A percentile compares a stretch with the other conserved stretches of the same genome.
Evolutionary conservation across 2,329 filamentous ascomycete genomes (phyloP).

Genomic region (Ascochyta clinopodiicola): DNA sequence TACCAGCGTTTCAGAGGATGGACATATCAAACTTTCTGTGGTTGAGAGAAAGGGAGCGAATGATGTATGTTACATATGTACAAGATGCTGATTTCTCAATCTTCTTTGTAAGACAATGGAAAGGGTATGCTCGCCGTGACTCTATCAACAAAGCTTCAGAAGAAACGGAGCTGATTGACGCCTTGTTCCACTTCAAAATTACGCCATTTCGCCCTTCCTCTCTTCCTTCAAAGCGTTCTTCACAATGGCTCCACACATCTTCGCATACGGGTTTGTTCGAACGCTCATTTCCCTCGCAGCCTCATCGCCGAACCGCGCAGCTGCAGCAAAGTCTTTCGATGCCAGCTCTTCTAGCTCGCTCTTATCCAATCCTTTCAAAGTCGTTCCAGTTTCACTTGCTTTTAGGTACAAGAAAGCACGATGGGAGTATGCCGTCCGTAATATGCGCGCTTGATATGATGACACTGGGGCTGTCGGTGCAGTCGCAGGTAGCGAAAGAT

Average conservation of each 20-base stretch:
- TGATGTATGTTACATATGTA: too few relatives aligned
- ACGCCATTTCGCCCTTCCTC: constrained; percentile 30
- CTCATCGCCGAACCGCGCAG: constrained; percentile 63
- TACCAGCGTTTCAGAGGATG: too few relatives aligned
- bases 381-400: constrained; percentile 46
- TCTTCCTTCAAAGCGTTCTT: constrained; percentile 66
- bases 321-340: constrained; percentile 61
- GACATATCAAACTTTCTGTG: too few relatives aligned
- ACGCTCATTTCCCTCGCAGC: constrained; percentile 64
- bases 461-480: constrained; percentile 47
- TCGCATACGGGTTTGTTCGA: constrained; percentile 67
- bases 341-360: constrained; percentile 62
- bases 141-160: too few relatives aligned
- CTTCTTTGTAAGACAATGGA: too few relatives aligned
- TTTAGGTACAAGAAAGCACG: constrained; percentile 58
- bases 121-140: too few relatives aligned
- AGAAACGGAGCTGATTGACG: too few relatives aligned
- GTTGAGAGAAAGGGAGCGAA: too few relatives aligned
- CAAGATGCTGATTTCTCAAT: too few relatives aligned
- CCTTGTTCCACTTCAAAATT: not conserved
- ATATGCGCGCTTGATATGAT: constrained; percentile 67
- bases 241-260: constrained; percentile 68
- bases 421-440: constrained; percentile 76
- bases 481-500: constrained; percentile 55
- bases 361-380: constrained; percentile 42